phyloP scores from a whole-genome alignment of 192 early-diverging fungal genomes.

The Oehlia diaphana region DNA sequence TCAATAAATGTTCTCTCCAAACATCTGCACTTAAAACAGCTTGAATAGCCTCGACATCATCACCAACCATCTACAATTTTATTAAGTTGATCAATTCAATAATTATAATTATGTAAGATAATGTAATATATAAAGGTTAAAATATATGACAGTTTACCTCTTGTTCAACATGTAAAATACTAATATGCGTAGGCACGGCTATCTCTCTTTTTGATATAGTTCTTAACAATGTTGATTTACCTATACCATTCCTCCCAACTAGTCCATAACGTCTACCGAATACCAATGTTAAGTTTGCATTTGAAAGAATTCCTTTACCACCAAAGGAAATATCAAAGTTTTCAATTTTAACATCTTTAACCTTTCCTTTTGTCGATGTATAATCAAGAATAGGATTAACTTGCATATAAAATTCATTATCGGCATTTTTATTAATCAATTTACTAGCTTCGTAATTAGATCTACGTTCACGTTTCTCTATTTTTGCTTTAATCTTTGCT shows the following conservation, averaged over 20 bases:
- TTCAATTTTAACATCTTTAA: slow-evolving; percentile 96
- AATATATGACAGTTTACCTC: slow-evolving; percentile 56
- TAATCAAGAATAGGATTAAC: slow-evolving; percentile 91
- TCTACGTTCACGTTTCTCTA: slow-evolving; percentile 74
- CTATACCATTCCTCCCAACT: slow-evolving; percentile 91
- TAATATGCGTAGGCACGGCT: slow-evolving; percentile 84
- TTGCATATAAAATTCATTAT: slow-evolving; percentile 73
- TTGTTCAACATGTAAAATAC: slow-evolving; percentile 97
- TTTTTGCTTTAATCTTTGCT: slow-evolving; percentile 87
- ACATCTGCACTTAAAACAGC: slow-evolving; percentile 93
- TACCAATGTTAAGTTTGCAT: slow-evolving; percentile 77
- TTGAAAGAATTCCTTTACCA: slow-evolving; percentile 90
- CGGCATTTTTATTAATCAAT: slow-evolving; percentile 63
- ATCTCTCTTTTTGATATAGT: slow-evolving; percentile 85
- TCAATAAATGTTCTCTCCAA: slow-evolving; percentile 87
- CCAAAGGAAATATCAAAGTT: slow-evolving; percentile 97
- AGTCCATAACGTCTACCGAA: slow-evolving; percentile 95
- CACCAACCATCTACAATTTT: slow-evolving; percentile 76
- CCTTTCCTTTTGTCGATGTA: slow-evolving; percentile 73
- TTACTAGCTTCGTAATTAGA: slow-evolving; percentile 75
- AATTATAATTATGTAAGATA: not conserved
- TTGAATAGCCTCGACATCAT: slow-evolving; percentile 80
- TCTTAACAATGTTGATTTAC: slow-evolving; percentile 79
- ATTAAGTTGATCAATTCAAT: not conserved
- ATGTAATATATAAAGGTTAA: not conserved